Base-by-base conservation (phyloP, 192 early-diverging fungal species). In the Pecoramyces ruminantium region DNA sequence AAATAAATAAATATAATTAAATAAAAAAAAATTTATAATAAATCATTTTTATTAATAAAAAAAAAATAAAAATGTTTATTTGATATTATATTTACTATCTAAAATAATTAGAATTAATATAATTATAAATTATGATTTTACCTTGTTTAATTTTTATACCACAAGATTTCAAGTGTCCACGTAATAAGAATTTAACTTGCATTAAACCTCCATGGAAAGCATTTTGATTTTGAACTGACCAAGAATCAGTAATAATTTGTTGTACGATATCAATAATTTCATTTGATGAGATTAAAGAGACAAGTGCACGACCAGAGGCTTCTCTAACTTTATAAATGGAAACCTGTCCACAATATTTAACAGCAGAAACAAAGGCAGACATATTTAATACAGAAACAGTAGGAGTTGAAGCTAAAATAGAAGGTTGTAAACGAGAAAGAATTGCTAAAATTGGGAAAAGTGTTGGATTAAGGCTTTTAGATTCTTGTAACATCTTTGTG, bases 391-490 rank as follows among this genome's bases (percentile, higher is more conserved):
- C 84, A 39, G 30, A 84, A 77, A 30, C 80, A 80, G 21, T 79
- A 67, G 82, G 79, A 29, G 85, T 80, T 14, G 84, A 85, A 81
- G 93, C 90, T 16, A 89, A 79, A 1, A 85, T 83, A 78, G 92
- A 90, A 17, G 93, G 93, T 81, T 93, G 92, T 79, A 95, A 84
- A 51, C 95, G 86, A 28, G 96, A 92, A 30, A 98, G 86, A 25
- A 98, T 86, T 4, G 94, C 93, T 82, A 98, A 85, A 58, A 96
- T 92, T 25, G 97, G 96, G 87, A 94, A 98, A 15, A 98, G 86
- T 13, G 93, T 92, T 14, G 96, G 95, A 83, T 96, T 94, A 38
- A 67, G 51, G 97, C 90, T 77, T 88, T 87, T 29, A 84, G 82
- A 18, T 87, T 85, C 28, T 87, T 83, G 34, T 15, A 94, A 83